Conservation (phyloP, 2,329 filamentous ascomycete species). For the Tolypocladium capitatum region DNA sequence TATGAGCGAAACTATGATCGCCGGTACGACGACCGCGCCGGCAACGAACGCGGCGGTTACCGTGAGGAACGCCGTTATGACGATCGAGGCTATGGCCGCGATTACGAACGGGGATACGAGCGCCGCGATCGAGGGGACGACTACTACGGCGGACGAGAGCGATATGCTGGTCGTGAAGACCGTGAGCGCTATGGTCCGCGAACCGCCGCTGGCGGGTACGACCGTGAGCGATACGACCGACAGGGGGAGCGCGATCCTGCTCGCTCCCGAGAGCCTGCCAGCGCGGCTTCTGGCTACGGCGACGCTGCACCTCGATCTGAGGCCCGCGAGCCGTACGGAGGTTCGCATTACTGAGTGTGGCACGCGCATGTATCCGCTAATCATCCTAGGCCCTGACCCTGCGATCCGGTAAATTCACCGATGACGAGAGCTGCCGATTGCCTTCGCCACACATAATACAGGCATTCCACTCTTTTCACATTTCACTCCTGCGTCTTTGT, state of each 20-base stretch:
- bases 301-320: constrained; percentile 29
- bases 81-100: constrained; percentile 36
- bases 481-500: constrained; percentile 14
- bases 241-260: constrained; percentile 25
- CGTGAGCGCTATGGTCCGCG: constrained; percentile 28
- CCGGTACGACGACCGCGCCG: constrained; percentile 26
- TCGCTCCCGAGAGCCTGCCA: constrained; percentile 25
- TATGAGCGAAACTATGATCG: constrained; percentile 29
- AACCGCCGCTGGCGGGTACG: constrained; percentile 27
- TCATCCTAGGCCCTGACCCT: constrained; percentile 16
- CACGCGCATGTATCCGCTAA: constrained; percentile 14
- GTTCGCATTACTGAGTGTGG: constrained; percentile 17
- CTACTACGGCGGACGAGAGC: constrained; percentile 23
- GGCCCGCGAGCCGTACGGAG: constrained; percentile 30
- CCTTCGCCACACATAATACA: constrained; percentile 1
- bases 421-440: constrained; percentile 1
- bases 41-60: constrained; percentile 36
- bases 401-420: constrained; percentile 9
- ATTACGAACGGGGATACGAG: constrained; percentile 44
- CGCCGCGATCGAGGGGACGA: constrained; percentile 32
- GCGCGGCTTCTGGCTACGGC: constrained; percentile 23
- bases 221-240: constrained; percentile 36
- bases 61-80: constrained; percentile 33
- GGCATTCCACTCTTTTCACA: constrained; percentile 4
- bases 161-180: constrained; percentile 31